Base-by-base conservation (phyloP, 148 eudicot genomes). In the Heliamphora exappendiculata region DNA sequence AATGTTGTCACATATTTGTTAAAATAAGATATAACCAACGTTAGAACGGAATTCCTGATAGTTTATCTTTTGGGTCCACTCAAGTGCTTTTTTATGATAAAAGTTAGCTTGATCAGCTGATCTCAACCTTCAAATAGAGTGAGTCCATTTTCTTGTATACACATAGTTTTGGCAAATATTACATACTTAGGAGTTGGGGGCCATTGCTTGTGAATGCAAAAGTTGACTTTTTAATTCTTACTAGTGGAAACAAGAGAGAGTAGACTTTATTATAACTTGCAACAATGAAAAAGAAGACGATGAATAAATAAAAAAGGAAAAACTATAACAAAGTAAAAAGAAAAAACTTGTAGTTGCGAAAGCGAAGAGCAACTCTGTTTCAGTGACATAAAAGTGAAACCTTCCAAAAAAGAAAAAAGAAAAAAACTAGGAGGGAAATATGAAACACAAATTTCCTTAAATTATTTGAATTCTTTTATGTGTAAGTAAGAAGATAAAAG, bases 51-150 rank as follows among this genome's bases (percentile, higher is more conserved):
- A n/a, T n/a, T n/a, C n/a, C n/a, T n/a, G n/a, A n/a, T n/a, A n/a
- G 55, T 65, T 73, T 58, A 73, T 54, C 24, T 37, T 42, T 65
- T 37, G 54, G 77, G 73, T 45, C 67, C 58, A 79, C 42, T 63
- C 17, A 34, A 67, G 24, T 71, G 47, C 12, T 4, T 73, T 72
- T 5, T 9, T 22, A 33, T 20, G 72, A 69, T 49, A 69, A 50
- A 34, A 31, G 53, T 20, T 37, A 74, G 39, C 77, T 39, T 41
- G 51, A 74, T 39, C 14, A 58, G 37, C 60, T 59, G 37, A 58
- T 60, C 20, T 22, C 42, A 28, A 10, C 22, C 24, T 24, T 58
- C 66, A 42, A 58, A 31, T 55, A 12, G 11, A 22, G 12, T 44
- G 37, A 55, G 33, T 16, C 73, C 73, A 45, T 69, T 50, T 45